A percentile compares a stretch with the other conserved stretches of the same genome.
Evolutionary conservation across 306 rosid species (phyloP).

Genomic region (Fragaria vesca): DNA sequence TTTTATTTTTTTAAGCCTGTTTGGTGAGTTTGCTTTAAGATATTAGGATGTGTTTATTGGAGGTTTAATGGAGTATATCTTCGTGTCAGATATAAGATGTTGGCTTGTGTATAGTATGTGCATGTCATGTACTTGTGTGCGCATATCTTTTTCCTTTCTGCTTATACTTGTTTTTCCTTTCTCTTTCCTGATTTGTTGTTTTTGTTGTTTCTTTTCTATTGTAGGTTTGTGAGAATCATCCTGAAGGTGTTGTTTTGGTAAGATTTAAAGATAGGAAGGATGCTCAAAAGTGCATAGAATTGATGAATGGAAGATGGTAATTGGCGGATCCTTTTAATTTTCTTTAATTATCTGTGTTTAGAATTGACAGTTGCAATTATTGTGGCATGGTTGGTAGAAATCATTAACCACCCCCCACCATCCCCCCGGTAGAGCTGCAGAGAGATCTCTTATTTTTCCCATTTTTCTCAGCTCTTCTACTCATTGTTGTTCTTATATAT

Average conservation of each 20-base stretch:
- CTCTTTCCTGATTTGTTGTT: constrained; percentile 7
- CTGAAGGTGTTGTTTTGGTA: constrained; percentile 93
- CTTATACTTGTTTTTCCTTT: neutral
- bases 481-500: constrained; percentile 2
- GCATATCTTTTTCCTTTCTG: neutral
- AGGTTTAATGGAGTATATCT: too few species aligned
- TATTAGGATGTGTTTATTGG: too few species aligned
- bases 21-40: too few species aligned
- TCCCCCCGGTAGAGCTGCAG: neutral
- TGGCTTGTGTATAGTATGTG: neutral
- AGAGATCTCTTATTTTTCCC: neutral
- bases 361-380: neutral
- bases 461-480: constrained; percentile 1
- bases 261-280: constrained; percentile 87
- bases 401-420: neutral
- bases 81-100: too few species aligned
- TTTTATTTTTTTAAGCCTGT: neutral
- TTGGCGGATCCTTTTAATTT: neutral
- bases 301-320: constrained; percentile 99
- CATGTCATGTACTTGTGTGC: neutral
- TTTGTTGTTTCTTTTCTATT: constrained; percentile 6
- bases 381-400: constrained; percentile 1
- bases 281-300: constrained; percentile 87
- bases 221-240: constrained; percentile 94
- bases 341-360: neutral